A percentile compares a stretch with the other conserved stretches of the same genome.
Conservation (phyloP, 768 basidiomycete genomes). For the Myochromella boudieri region DNA sequence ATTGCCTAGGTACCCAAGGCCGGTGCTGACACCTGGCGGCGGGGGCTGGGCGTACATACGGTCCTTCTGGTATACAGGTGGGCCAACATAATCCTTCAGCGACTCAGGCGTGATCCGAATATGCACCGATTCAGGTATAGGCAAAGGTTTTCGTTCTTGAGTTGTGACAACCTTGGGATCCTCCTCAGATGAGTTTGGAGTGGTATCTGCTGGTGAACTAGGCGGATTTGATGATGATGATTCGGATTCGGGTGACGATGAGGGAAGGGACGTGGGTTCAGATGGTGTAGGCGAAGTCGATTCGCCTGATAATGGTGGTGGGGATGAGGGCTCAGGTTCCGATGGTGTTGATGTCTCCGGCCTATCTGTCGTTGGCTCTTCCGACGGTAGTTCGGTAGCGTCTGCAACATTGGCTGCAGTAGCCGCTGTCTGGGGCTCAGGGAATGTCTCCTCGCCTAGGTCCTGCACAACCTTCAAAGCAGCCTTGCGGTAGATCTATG, state of each 20-base stretch:
- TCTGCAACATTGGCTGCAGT: slow-evolving; percentile 18
- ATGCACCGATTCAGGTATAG: slow-evolving; percentile 76
- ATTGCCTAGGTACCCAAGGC: slow-evolving; percentile 94
- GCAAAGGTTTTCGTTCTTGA: slow-evolving; percentile 73
- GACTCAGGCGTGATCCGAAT: slow-evolving; percentile 84
- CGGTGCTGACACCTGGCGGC: slow-evolving; percentile 92
- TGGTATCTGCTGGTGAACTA: slow-evolving; percentile 19
- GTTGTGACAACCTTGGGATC: slow-evolving; percentile 65
- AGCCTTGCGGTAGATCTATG: slow-evolving; percentile 93
- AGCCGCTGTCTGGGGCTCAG: slow-evolving; percentile 51
- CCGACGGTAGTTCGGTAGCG: slow-evolving; percentile 15
- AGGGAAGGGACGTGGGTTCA: slow-evolving; percentile 10
- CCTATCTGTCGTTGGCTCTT: slow-evolving; percentile 53
- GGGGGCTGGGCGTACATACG: slow-evolving; percentile 79
- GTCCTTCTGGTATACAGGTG: slow-evolving; percentile 93
- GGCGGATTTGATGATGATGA: slow-evolving; percentile 9
- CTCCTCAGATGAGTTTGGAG: slow-evolving; percentile 18
- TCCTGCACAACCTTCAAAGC: slow-evolving; percentile 90
- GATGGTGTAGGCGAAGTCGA: slow-evolving; percentile 1
- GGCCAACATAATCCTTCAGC: slow-evolving; percentile 95
- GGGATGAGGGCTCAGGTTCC: slow-evolving; percentile 7
- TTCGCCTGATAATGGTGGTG: neutral
- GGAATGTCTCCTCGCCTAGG: slow-evolving; percentile 82
- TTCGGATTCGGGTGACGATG: slow-evolving; percentile 16
- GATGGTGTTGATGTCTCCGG: slow-evolving; percentile 26